These are phyloP conservation scores for Acacia concinna DNA, from an alignment of 331 rosid species.

Conservation along the genomic window DNA sequence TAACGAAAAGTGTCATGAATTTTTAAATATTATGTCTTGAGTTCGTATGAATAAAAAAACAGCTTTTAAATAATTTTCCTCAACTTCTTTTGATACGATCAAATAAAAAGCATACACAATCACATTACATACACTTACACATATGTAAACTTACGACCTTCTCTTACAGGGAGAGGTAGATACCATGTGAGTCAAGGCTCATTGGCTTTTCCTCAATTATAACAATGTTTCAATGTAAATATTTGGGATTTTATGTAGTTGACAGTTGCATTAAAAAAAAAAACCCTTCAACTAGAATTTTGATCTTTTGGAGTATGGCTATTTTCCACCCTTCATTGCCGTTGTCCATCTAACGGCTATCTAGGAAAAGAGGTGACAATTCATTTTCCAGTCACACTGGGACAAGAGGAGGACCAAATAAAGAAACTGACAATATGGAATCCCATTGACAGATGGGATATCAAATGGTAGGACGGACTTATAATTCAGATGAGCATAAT, in stretches of 20 bases:
- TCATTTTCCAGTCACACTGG: slow-evolving; percentile 9
- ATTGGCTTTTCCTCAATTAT: too few species aligned
- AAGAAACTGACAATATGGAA: slow-evolving; percentile 32
- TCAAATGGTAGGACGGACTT: slow-evolving; percentile 44
- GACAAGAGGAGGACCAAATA: slow-evolving; percentile 8
- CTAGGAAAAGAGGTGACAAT: slow-evolving; percentile 14
- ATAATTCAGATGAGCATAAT: slow-evolving; percentile 36
- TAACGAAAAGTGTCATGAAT: too few species aligned
- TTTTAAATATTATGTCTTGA: too few species aligned
- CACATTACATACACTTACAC: too few species aligned
- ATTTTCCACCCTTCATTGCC: neutral
- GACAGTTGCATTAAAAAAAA: neutral
- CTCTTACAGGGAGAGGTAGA: too few species aligned
- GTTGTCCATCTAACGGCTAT: neutral
- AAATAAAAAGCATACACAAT: too few species aligned
- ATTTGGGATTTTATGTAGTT: too few species aligned
- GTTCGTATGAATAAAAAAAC: neutral
- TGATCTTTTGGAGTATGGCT: neutral
- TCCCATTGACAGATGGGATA: slow-evolving; percentile 43
- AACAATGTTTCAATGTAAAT: too few species aligned
- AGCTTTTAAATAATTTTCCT: neutral
- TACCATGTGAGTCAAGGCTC: too few species aligned
- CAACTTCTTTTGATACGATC: too few species aligned
- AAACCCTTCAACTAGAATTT: neutral
- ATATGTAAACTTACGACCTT: too few species aligned